Base-by-base conservation (phyloP, 768 basidiomycete species). In the Lactarius tabidus region DNA sequence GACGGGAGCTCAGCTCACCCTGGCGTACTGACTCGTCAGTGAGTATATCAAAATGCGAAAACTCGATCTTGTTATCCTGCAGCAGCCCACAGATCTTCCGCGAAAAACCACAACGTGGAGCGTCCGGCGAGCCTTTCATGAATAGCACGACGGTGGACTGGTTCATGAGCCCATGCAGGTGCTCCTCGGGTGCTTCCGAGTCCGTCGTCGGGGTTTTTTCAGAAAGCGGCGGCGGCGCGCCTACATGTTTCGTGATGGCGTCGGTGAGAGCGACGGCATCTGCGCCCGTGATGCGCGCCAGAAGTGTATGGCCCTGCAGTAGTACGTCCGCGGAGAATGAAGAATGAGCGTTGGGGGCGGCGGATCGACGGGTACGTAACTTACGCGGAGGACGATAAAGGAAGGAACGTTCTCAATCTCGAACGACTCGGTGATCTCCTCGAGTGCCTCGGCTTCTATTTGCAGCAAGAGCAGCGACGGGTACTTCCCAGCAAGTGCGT, bases 331-430 rank as follows among this genome's bases (percentile, higher is more conserved):
- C 59, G 41, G 60, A 45, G 67, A 52, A 56, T 55, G 12, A 33
- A 45, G 67, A 52, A 56, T 55, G 12, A 33, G 35, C 57, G 41
- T 65, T 53, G 57, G 14, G 39, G 29, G 31, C 15, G 17, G 51
- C 41, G 20, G 2, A 2, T 48, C 12, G 48, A 69, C 84, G 54
- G n/a, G n/a, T n/a, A n/a, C n/a, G n/a, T n/a, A n/a, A n/a, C n/a
- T n/a, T 67, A 95, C 96, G 68, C 86, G 80, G 23, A 99, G 84
- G 60, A 99, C 75, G 57, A 98, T 74, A 71, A 94, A 89, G 0
- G 87, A 78, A 0, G 97, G 97, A 14, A 98, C 97, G 23, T 90
- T 85, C 70, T 94, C 87, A 65, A 99, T 85, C 8, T 93, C 89
- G 72, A 98, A 98, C 14, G 91, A 92, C 71, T 97, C 95, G 6